Conservation (phyloP, 257 asterid species). For the Nicotiana sylvestris region DNA sequence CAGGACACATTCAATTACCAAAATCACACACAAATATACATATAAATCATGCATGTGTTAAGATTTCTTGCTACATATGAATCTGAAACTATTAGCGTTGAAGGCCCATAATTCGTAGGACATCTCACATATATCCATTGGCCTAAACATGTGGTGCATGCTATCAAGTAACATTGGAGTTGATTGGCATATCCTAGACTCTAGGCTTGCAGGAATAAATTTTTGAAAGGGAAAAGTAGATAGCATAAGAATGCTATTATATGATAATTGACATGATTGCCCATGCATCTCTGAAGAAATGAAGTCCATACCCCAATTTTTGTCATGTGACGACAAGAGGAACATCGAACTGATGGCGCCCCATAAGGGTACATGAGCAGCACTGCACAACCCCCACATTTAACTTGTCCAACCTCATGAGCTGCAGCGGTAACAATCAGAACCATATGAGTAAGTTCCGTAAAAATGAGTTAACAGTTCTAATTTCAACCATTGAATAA, state of each 20-base stretch:
- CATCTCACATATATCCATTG: not conserved
- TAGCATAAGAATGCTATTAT: not conserved
- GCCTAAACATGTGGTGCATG: not conserved
- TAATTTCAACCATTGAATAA: not conserved
- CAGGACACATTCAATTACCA: not conserved
- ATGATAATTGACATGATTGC: not conserved
- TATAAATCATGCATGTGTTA: not conserved
- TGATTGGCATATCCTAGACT: not conserved
- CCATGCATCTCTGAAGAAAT: conserved; percentile 5
- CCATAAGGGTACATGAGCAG: conserved; percentile 84
- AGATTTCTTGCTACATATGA: not conserved
- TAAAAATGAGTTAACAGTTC: not conserved
- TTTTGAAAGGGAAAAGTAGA: not conserved
- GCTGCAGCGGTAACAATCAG: conserved; percentile 35
- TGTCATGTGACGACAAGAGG: conserved; percentile 67
- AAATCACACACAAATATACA: not conserved
- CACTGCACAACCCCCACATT: conserved; percentile 66
- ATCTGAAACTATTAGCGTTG: not conserved
- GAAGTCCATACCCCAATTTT: conserved; percentile 63
- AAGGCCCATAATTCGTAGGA: not conserved
- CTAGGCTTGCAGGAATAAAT: not conserved
- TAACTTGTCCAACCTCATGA: conserved; percentile 82
- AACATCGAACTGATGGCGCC: conserved; percentile 71
- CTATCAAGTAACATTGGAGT: not conserved
- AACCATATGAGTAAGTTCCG: not conserved